These are phyloP conservation scores for Cornus kousa DNA, from an alignment of 148 eudicot genomes.

Conservation along the genomic window DNA sequence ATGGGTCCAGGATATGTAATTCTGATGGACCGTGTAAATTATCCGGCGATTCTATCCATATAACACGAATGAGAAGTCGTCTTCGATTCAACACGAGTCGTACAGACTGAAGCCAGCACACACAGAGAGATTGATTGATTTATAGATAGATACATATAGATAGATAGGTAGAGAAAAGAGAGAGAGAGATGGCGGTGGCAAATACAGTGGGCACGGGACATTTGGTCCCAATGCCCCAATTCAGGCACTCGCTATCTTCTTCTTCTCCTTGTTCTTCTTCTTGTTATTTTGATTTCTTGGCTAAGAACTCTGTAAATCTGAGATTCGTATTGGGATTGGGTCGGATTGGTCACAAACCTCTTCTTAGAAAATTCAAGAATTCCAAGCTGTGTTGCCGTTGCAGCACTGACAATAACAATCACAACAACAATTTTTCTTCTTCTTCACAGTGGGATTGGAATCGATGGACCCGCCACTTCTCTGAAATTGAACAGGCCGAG, in stretches of 20 bases:
- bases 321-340: slow-evolving; percentile 6
- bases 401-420: background rate
- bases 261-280: slow-evolving; percentile 17
- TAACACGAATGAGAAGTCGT: background rate
- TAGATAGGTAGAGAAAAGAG: background rate
- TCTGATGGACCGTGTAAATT: too few relatives aligned
- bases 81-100: background rate
- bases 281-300: slow-evolving; percentile 5
- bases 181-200: slow-evolving; percentile 40
- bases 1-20: background rate
- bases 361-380: slow-evolving; percentile 10
- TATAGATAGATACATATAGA: background rate
- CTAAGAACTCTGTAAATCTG: slow-evolving; percentile 4
- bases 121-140: background rate
- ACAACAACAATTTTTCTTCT: background rate
- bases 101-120: background rate
- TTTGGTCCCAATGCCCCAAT: slow-evolving; percentile 29
- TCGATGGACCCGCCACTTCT: slow-evolving; percentile 59
- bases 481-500: slow-evolving; percentile 69
- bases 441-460: slow-evolving; percentile 68
- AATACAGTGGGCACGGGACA: slow-evolving; percentile 37
- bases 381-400: slow-evolving; percentile 35
- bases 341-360: background rate
- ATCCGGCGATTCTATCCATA: background rate
- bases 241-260: slow-evolving; percentile 20